Percentiles rank a stretch among this genome's conserved stretches.
phyloP scores from a whole-genome alignment of 805 yeast genomes.

The Maudiozyma serrabonitensis region DNA sequence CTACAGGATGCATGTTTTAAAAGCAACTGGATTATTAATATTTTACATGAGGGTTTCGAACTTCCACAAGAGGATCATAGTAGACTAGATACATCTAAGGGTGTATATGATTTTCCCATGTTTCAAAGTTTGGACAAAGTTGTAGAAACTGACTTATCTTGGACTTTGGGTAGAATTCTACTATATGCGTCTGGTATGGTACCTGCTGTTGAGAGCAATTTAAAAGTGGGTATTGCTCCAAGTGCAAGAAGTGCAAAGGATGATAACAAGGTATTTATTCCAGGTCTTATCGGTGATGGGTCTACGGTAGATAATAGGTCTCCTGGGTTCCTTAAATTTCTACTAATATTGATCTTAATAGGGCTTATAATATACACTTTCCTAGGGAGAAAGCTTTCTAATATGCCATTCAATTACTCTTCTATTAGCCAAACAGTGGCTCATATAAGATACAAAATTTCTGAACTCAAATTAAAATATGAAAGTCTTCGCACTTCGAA shows the following conservation, averaged over 20 bases:
- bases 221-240: slow-evolving; percentile 22
- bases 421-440: slow-evolving; percentile 2
- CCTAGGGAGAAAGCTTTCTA: background rate
- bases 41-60: slow-evolving; percentile 86
- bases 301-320: background rate
- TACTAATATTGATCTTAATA: background rate
- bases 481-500: background rate
- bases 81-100: slow-evolving; percentile 13
- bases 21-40: slow-evolving; percentile 86
- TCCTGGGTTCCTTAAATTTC: background rate
- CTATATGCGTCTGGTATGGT: slow-evolving; percentile 72
- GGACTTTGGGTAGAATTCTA: slow-evolving; percentile 89
- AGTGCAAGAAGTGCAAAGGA: slow-evolving; percentile 12
- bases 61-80: slow-evolving; percentile 65
- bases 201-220: slow-evolving; percentile 6
- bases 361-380: background rate
- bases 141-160: slow-evolving; percentile 78
- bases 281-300: slow-evolving; percentile 11
- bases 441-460: slow-evolving; percentile 1
- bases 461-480: slow-evolving; percentile 1
- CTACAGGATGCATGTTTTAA: slow-evolving; percentile 81
- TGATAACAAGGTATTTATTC: slow-evolving; percentile 19
- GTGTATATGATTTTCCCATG: slow-evolving; percentile 34
- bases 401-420: background rate
- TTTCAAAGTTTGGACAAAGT: slow-evolving; percentile 77